Evolutionary conservation across 2,329 filamentous ascomycete genomes (phyloP), one percentile per base, ranked within the genome.

Genomic region (Trichoderma sp.): DNA sequence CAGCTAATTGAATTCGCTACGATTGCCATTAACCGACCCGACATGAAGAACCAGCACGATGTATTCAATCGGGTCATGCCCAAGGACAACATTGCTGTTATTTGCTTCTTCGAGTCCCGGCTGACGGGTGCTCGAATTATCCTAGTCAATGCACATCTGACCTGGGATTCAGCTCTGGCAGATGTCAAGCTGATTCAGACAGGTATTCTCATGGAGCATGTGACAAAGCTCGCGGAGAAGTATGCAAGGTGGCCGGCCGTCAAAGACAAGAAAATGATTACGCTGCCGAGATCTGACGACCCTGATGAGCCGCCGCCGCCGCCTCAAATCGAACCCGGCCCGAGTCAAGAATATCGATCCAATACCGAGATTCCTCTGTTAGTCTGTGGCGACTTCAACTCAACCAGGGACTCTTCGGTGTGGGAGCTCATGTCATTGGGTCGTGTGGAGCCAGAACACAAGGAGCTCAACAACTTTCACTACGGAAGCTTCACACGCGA

Each of bases 21-120:
- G 69, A 92, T 93, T 68, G 95, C 95, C 72, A 97, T 99, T 80
- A 96, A 96, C 77, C 87, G 96, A 72, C 93, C 94, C 3, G 96
- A 98, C 78, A 97, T 97, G 89, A 98, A 98, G 82, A 93, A 94
- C 68, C 93, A 97, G 76, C 93, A 97, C 77, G 96, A 99, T 76
- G 95, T 98, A 68, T 98, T 97, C 86, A 99, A 99, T 79, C 91
- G 96, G 32, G 91, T 99, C 70, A 98, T 97, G 96, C 94, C 95
- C 70, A 93, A 96, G 81, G 96, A 99, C 84, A 95, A 98, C 78
- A 97, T 99, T 79, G 96, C 92, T 18, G 91, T 97, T 59, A 88
- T 97, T 59, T 89, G 91, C 68, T 97, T 98, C 83, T 88, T 99
- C 71, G 96, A 99, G 80, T 97, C 97, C 75, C 89, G 95, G 46